A percentile compares a stretch with the other conserved stretches of the same genome.
phyloP scores from a whole-genome alignment of 1,284 basidiomycete species.

The Hypsizygus ulmarius region DNA sequence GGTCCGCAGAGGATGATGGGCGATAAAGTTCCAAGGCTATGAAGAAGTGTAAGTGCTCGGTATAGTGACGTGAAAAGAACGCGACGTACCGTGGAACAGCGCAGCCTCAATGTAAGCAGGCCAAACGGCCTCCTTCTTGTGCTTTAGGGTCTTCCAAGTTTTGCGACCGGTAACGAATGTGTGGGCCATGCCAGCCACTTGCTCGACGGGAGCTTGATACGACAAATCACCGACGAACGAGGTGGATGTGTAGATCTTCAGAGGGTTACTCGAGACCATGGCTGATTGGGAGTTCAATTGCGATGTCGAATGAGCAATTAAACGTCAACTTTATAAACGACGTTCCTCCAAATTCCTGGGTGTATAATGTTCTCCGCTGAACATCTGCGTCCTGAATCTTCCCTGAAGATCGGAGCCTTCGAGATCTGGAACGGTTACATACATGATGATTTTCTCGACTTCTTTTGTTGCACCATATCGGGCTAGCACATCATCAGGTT shows the following conservation, averaged over 20 bases:
- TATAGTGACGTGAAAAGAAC: not conserved
- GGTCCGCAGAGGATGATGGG: slow-evolving; percentile 42
- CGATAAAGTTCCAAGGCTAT: slow-evolving; percentile 49
- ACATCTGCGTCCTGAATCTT: slow-evolving; percentile 12
- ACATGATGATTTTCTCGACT: slow-evolving; percentile 12
- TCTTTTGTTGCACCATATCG: slow-evolving; percentile 16
- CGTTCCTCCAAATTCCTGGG: slow-evolving; percentile 2
- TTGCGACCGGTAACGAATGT: slow-evolving; percentile 50
- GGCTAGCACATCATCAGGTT: slow-evolving; percentile 9
- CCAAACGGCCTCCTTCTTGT: slow-evolving; percentile 53
- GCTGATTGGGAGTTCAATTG: not conserved
- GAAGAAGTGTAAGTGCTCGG: slow-evolving; percentile 1
- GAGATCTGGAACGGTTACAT: slow-evolving; percentile 13
- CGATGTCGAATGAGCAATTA: not conserved
- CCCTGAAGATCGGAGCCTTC: not conserved
- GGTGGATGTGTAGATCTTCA: slow-evolving; percentile 15
- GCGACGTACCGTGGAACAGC: slow-evolving; percentile 48
- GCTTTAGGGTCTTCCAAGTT: slow-evolving; percentile 55
- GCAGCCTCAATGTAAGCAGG: slow-evolving; percentile 51
- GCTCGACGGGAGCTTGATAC: slow-evolving; percentile 15
- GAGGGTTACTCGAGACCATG: slow-evolving; percentile 12
- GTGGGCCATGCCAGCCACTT: slow-evolving; percentile 23
- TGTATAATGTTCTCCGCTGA: slow-evolving; percentile 12
- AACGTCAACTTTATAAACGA: slow-evolving; percentile 12
- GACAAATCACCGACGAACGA: slow-evolving; percentile 20